Conservation (phyloP, 2,329 filamentous ascomycete species). For the Endothia cerciana region DNA sequence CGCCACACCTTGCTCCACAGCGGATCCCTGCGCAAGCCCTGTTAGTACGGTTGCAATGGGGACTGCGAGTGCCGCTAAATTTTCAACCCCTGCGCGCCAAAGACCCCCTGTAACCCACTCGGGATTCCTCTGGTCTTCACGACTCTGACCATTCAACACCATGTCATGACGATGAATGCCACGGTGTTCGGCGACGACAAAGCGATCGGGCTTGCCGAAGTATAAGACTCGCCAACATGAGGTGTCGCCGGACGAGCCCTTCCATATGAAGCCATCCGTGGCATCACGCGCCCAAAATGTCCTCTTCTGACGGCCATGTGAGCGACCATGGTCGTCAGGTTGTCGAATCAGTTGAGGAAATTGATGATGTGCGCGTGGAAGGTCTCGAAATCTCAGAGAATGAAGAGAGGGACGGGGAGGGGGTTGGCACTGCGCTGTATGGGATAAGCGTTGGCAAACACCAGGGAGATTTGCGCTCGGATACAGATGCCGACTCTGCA, state of each 20-base stretch:
- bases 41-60: neutral
- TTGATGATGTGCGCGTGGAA: neutral
- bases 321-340: slow-evolving; percentile 18
- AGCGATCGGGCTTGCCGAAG: neutral
- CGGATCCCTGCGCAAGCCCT: neutral
- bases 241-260: neutral
- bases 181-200: neutral
- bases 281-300: slow-evolving; percentile 7
- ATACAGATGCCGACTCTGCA: neutral
- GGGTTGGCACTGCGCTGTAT: neutral
- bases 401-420: too few species aligned
- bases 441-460: neutral
- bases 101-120: neutral
- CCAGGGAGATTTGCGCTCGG: neutral
- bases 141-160: neutral
- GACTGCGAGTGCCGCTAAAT: slow-evolving; percentile 11
- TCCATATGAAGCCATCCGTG: neutral
- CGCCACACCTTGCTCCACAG: slow-evolving; percentile 7
- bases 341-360: slow-evolving; percentile 1
- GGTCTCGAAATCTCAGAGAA: neutral
- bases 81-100: neutral
- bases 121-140: neutral
- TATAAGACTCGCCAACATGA: too few species aligned
- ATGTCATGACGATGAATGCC: neutral
- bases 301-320: slow-evolving; percentile 12